These are phyloP conservation scores for Starmerella sp. DNA, from an alignment of 805 yeast genomes.

Conservation along the genomic window DNA sequence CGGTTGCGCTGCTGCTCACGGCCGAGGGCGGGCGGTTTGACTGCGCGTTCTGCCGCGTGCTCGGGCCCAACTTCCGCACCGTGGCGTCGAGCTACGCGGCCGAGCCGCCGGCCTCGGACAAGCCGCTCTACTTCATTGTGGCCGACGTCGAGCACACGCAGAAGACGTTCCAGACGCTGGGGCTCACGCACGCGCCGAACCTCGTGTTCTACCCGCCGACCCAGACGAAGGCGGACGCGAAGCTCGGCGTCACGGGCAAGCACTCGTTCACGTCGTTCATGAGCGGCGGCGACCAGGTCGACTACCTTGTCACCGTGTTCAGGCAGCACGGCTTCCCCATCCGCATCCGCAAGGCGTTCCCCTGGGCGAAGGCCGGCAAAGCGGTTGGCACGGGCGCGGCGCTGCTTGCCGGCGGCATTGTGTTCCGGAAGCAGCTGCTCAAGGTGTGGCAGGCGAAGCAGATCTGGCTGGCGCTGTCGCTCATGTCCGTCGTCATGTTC, in stretches of 20 bases:
- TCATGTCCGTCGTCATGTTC: constrained; percentile 58
- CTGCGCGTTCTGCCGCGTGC: constrained; percentile 61
- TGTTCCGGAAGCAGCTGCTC: constrained; percentile 28
- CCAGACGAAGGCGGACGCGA: constrained; percentile 27
- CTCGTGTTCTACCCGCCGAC: constrained; percentile 51
- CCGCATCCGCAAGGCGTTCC: constrained; percentile 28
- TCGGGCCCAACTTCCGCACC: constrained; percentile 51
- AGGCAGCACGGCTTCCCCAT: constrained; percentile 22
- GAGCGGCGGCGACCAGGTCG: constrained; percentile 20
- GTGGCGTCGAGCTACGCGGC: constrained; percentile 51
- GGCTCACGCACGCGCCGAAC: constrained; percentile 68
- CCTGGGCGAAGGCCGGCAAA: constrained; percentile 21
- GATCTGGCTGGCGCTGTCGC: constrained; percentile 61
- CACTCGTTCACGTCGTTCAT: constrained; percentile 24
- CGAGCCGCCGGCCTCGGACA: constrained; percentile 38
- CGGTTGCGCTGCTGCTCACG: constrained; percentile 56
- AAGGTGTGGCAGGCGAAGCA: constrained; percentile 40
- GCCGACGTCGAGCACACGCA: constrained; percentile 59
- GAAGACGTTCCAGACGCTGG: constrained; percentile 41
- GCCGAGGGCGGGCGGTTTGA: constrained; percentile 64
- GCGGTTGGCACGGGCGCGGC: constrained; percentile 12
- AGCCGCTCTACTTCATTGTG: constrained; percentile 49
- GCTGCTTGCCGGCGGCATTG: constrained; percentile 12
- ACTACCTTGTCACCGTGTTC: constrained; percentile 21
- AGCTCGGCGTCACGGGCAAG: constrained; percentile 23